Conservation (phyloP, 768 basidiomycete genomes). For the Leccinum variicolor region DNA sequence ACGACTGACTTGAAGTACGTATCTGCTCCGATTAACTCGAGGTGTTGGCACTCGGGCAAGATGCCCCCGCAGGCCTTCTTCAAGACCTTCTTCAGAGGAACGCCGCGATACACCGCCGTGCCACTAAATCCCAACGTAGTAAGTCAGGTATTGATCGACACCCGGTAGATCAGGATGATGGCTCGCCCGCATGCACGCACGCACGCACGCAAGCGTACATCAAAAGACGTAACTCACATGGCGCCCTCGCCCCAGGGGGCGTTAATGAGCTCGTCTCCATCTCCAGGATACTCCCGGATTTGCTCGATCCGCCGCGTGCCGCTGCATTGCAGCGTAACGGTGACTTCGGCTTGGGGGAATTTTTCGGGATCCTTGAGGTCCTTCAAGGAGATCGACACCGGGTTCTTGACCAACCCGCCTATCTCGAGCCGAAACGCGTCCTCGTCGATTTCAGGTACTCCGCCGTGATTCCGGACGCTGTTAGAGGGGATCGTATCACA, state of each 20-base stretch:
- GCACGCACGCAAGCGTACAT: not conserved
- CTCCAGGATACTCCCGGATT: conserved; percentile 50
- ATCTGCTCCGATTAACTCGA: conserved; percentile 57
- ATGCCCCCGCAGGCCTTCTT: conserved; percentile 52
- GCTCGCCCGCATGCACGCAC: not conserved
- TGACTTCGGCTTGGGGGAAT: conserved; percentile 40
- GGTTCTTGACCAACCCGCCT: conserved; percentile 46
- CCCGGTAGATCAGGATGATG: not conserved
- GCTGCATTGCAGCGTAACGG: conserved; percentile 54
- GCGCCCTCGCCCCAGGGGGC: conserved; percentile 54
- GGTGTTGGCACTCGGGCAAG: conserved; percentile 43
- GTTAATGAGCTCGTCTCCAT: conserved; percentile 52
- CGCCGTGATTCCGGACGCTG: conserved; percentile 54
- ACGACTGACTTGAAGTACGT: conserved; percentile 49
- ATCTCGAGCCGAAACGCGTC: conserved; percentile 48
- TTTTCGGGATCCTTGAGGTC: conserved; percentile 43
- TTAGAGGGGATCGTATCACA: not conserved
- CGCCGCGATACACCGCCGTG: conserved; percentile 50
- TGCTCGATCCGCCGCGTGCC: conserved; percentile 53
- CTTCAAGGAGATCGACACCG: conserved; percentile 42
- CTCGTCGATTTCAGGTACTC: conserved; percentile 47
- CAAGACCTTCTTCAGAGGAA: conserved; percentile 50
- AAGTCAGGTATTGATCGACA: not conserved
- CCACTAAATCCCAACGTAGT: conserved; percentile 31
- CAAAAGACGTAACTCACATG: conserved; percentile 34